Evolutionary conservation across 2,329 filamentous ascomycete genomes (phyloP), one percentile per base, ranked within the genome.

Genomic region (Biscogniauxia mediterranea): DNA sequence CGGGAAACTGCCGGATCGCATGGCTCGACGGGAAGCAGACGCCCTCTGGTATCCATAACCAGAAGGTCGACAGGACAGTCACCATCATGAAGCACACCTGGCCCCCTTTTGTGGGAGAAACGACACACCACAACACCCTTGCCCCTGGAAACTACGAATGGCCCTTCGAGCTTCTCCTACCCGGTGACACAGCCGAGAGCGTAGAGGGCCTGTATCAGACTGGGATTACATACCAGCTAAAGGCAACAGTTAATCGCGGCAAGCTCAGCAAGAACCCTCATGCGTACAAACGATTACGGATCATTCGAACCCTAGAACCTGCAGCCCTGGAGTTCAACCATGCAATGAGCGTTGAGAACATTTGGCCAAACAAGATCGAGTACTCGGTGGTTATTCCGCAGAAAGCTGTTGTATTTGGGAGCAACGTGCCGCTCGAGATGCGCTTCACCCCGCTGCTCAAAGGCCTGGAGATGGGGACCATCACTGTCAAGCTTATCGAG

Each of bases 301-400:
- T 94, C 60, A 90, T 94, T 61, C 85, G 91, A 60, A 94, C 91
- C 0, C 79, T 93, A 54, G 89, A 92, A 62, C 84, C 90, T 11
- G 88, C 88, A 56, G 89, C 90, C 11, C 81, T 93, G 61, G 91
- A 94, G 73, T 84, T 93, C 64, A 83, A 90, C 46, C 90, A 98
- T 76, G 89, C 92, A 54, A 95, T 97, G 92, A 92, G 91, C 65
- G 93, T 98, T 66, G 93, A 97, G 76, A 97, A 97, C 72, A 90
- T 96, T 65, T 99, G 95, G 95, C 91, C 93, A 5, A 95, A 97
- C 80, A 99, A 99, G 81, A 86, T 98, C 69, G 92, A 96, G 74
- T 99, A 99, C 78, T 94, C 92, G 28, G 93, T 99, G 65, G 87
- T 92, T 61, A 91, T 96, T 11, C 94, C 95, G 0, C 93, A 92